Evolutionary conservation across 495 filamentous ascomycete genomes (phyloP).

Genomic region (Evansstolkia leycettana): DNA sequence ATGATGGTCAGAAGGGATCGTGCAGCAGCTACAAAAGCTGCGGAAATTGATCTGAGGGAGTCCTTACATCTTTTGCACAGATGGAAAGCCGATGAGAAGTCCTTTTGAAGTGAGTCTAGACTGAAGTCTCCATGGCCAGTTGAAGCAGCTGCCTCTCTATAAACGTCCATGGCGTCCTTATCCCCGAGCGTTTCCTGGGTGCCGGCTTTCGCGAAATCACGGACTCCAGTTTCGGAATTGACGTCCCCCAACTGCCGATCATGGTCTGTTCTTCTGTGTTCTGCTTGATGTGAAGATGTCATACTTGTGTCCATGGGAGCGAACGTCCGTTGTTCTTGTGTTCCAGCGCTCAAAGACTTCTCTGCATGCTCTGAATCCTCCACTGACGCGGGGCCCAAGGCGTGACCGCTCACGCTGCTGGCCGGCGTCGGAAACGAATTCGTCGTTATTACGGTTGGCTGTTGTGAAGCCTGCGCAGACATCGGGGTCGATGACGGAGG

Average conservation of each 20-base stretch:
- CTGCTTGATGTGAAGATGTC: constrained; percentile 11
- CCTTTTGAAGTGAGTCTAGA: constrained; percentile 33
- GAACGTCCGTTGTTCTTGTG: constrained; percentile 9
- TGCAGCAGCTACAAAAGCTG: constrained; percentile 15
- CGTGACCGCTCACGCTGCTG: constrained; percentile 31
- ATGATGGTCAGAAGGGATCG: constrained; percentile 15
- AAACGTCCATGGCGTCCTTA: constrained; percentile 28
- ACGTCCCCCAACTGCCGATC: constrained; percentile 15
- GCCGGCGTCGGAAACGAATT: constrained; percentile 36
- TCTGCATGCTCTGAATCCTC: constrained; percentile 22
- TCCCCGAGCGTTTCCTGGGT: constrained; percentile 5
- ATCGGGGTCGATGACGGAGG: constrained; percentile 34
- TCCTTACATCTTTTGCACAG: constrained; percentile 40
- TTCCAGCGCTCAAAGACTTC: constrained; percentile 16
- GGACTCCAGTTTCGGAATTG: constrained; percentile 9
- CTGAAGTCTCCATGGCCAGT: constrained; percentile 14
- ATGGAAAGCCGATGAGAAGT: constrained; percentile 36
- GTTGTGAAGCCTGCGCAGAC: constrained; percentile 35
- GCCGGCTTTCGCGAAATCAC: constrained; percentile 15
- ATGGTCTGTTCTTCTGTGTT: constrained; percentile 27
- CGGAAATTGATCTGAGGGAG: constrained; percentile 22
- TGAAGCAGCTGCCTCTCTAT: constrained; percentile 12
- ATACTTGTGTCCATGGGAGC: constrained; percentile 8
- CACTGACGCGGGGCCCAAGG: constrained; percentile 12
- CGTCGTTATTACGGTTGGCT: constrained; percentile 25